Evolutionary conservation across 2,329 filamentous ascomycete genomes (phyloP).

Genomic region (Exophiala alcalophila): DNA sequence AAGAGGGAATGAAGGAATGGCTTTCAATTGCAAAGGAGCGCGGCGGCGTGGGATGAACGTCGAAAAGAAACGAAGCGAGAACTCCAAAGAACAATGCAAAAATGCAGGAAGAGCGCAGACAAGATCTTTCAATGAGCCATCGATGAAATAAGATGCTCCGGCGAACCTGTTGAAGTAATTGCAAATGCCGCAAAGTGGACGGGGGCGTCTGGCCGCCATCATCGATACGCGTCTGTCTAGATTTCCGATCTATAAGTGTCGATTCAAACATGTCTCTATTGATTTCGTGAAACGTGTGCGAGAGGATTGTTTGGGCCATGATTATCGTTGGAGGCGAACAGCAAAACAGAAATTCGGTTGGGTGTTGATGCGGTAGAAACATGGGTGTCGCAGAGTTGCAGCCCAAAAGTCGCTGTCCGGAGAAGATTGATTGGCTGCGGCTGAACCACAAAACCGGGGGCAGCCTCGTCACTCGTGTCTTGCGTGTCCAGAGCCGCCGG

Average conservation of each 20-base stretch:
- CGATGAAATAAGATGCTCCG: no score
- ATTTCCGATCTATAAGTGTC: conserved; percentile 4
- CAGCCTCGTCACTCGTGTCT: conserved; percentile 12
- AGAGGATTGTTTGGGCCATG: neutral
- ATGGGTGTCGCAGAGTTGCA: conserved; percentile 4
- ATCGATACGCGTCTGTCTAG: no score
- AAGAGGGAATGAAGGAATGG: no score
- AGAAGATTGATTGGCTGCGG: conserved; percentile 17
- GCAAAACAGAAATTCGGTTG: conserved; percentile 16
- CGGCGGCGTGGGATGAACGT: no score
- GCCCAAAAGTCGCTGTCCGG: conserved; percentile 14
- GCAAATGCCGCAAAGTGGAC: no score
- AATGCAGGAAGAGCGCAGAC: no score
- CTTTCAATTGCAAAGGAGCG: neutral
- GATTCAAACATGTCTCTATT: conserved; percentile 21
- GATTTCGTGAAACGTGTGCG: conserved; percentile 10
- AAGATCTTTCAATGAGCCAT: no score
- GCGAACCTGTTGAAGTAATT: no score
- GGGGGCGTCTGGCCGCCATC: neutral
- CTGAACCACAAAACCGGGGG: neutral
- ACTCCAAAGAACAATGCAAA: no score
- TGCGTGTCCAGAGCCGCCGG: conserved; percentile 15
- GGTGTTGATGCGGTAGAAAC: conserved; percentile 6
- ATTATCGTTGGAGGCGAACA: conserved; percentile 9
- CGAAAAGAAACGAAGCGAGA: no score